Evolutionary conservation across 2,329 filamentous ascomycete genomes (phyloP).

Genomic region (Monosporascus ibericus): DNA sequence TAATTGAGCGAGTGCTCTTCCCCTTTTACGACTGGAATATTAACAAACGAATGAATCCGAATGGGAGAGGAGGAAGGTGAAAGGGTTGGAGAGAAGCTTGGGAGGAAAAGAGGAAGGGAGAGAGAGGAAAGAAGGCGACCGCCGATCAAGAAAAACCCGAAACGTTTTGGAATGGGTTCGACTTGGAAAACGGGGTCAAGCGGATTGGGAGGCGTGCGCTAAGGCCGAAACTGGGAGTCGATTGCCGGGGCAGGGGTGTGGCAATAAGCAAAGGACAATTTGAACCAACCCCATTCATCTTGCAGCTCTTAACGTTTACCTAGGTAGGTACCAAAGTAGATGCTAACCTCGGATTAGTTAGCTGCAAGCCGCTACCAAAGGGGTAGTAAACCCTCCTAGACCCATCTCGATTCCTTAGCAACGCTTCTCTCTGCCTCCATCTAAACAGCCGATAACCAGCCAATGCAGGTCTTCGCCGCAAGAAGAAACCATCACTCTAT

Average conservation of each 20-base stretch:
- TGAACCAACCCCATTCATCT: constrained; percentile 7
- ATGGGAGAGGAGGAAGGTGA: constrained; percentile 17
- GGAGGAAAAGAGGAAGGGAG: constrained; percentile 15
- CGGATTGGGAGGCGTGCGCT: constrained; percentile 12
- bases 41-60: constrained; percentile 33
- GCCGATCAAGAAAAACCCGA: constrained; percentile 29
- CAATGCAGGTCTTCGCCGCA: too few species aligned
- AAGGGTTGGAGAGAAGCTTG: constrained; percentile 11
- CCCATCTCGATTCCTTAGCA: not conserved
- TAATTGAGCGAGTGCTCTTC: constrained; percentile 28
- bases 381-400: not conserved
- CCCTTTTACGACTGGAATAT: constrained; percentile 26
- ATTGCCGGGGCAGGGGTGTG: constrained; percentile 11
- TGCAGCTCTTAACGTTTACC: not conserved
- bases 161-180: constrained; percentile 29
- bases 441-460: too few species aligned
- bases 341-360: not conserved
- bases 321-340: not conserved
- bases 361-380: not conserved
- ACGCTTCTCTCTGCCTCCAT: not conserved
- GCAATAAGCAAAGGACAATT: constrained; percentile 19
- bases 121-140: constrained; percentile 15
- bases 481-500: too few species aligned
- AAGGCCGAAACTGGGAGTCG: not conserved
- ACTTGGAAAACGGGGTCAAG: constrained; percentile 21